Base-by-base conservation (phyloP, 2,329 filamentous ascomycete species). In the Aspergillus thermomutatus region DNA sequence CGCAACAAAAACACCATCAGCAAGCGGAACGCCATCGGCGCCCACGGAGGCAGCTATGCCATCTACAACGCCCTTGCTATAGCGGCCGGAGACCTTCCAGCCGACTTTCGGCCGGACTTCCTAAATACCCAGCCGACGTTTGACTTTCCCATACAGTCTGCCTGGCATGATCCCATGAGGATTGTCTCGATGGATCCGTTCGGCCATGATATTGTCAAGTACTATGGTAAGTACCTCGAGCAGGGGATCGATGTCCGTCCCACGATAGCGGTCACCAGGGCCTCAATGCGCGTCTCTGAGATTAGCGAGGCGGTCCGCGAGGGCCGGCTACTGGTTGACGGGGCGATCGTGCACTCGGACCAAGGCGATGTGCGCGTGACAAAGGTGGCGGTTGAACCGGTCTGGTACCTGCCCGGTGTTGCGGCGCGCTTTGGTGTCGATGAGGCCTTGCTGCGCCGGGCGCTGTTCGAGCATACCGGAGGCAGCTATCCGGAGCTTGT, bases 131-230 rank as follows among this genome's bases (percentile, higher is more conserved):
- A 97, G 73, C 94, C 94, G 11, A 92, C 92, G n/a, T 90, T 86
- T 23, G 85, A 88, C 53, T 91, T 97, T 70, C 92, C 92, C 0
- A 92, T 91, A 6, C 96, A 96, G 66, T 87, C 90, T 7, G 86
- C 94, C 76, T 97, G 93, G 93, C 84, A 83, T 26, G 90, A 96
- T 71, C 85, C 84, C 68, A 91, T 91, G 75, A 97, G 97, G 80
- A 97, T 99, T 60, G 93, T 97, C 14, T 91, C 93, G 19, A 96
- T 99, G 91, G 94, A 97, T 71, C 93, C 93, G 0, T 90, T 89
- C 73, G 93, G 94, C 7, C 94, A 97, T 77, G 79, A 96, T 58
- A 77, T 95, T 45, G 96, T 88, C 78, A 89, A 89, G 62, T 86
- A 93, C 60, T 82, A 85, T 48, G 91, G 94, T 66, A 82, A 89